Conservation (phyloP, 148 eudicot species). For the Cornus florida region DNA sequence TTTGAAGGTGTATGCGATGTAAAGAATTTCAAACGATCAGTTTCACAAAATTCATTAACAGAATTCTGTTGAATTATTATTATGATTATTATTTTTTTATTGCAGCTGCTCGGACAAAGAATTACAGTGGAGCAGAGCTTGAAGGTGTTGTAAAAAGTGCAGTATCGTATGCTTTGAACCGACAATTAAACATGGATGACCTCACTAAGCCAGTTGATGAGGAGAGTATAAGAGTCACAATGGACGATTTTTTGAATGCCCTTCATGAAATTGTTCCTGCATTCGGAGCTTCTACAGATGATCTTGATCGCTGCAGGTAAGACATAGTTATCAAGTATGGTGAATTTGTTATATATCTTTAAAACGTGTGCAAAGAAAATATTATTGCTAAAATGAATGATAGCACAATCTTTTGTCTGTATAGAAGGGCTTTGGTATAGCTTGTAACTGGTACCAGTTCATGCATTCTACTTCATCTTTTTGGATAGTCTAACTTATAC, state of each 20-base stretch:
- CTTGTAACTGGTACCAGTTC: background rate
- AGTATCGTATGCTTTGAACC: constrained; percentile 88
- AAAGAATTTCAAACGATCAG: background rate
- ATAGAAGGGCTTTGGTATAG: background rate
- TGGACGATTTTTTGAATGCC: constrained; percentile 92
- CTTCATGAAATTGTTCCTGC: constrained; percentile 84
- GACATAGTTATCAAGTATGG: constrained; percentile 1
- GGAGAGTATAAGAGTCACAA: constrained; percentile 90
- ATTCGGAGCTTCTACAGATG: constrained; percentile 95
- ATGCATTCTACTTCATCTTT: constrained; percentile 3
- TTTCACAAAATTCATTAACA: background rate
- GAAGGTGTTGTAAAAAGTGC: constrained; percentile 99
- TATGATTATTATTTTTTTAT: background rate
- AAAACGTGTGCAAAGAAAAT: background rate
- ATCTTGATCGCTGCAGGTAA: constrained; percentile 97
- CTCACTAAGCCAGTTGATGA: constrained; percentile 92
- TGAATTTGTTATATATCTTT: background rate
- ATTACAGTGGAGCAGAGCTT: constrained; percentile 99
- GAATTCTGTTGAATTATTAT: background rate
- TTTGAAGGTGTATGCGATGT: background rate
- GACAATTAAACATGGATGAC: constrained; percentile 90
- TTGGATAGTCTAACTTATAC: background rate
- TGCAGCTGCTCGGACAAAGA: constrained; percentile 93
- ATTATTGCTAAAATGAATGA: background rate
- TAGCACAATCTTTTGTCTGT: background rate